These are phyloP conservation scores for Hanseniaspora meyeri DNA, from an alignment of 805 yeast species.

Conservation along the genomic window DNA sequence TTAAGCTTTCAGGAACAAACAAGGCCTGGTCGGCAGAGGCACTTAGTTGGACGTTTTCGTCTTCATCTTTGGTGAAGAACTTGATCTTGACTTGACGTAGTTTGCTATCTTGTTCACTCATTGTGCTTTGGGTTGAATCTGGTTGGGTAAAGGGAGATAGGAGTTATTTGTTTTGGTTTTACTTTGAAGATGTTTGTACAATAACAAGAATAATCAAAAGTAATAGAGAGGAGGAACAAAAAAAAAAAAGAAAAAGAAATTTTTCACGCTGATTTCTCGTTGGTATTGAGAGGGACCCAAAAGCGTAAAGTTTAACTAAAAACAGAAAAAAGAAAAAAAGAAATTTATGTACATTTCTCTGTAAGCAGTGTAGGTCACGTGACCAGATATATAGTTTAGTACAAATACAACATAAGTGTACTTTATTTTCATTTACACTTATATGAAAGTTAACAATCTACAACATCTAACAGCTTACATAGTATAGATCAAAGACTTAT, in stretches of 20 bases:
- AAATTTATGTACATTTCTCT: too few relatives aligned
- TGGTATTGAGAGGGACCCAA: too few relatives aligned
- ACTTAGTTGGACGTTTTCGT: slow-evolving; percentile 49
- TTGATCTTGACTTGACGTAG: slow-evolving; percentile 64
- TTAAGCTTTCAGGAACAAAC: slow-evolving; percentile 73
- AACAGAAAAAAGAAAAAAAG: too few relatives aligned
- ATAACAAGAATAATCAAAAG: too few relatives aligned
- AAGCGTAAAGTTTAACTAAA: too few relatives aligned
- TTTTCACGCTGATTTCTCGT: background rate
- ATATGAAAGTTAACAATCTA: too few relatives aligned
- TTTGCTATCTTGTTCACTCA: slow-evolving; percentile 13
- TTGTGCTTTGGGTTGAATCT: background rate
- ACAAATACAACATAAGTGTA: too few relatives aligned
- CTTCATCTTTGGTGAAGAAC: slow-evolving; percentile 77
- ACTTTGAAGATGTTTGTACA: background rate
- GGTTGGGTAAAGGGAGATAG: background rate
- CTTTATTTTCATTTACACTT: too few relatives aligned
- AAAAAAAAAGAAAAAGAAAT: background rate
- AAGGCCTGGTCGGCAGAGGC: slow-evolving; percentile 63
- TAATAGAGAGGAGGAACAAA: too few relatives aligned
- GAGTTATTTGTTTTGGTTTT: background rate
- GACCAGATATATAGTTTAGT: too few relatives aligned
- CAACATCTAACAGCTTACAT: too few relatives aligned
- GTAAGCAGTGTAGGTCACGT: background rate
- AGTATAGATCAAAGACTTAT: too few relatives aligned